Conservation (phyloP, 2,329 filamentous ascomycete genomes). For the Colletotrichum lentis region DNA sequence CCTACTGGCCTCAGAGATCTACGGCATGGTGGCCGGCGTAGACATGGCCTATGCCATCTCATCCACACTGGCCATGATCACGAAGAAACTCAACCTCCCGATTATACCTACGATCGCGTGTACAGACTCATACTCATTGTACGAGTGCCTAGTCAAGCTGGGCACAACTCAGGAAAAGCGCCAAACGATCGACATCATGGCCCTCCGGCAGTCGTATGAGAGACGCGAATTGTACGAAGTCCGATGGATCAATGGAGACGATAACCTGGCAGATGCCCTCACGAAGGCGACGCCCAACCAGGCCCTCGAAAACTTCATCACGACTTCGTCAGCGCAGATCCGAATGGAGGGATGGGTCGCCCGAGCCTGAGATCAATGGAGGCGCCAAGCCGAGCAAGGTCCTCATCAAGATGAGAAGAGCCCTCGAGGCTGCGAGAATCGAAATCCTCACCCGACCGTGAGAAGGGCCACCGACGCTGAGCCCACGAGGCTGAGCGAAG, state of each 20-base stretch:
- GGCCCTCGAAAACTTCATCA: neutral
- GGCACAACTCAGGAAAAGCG: constrained; percentile 38
- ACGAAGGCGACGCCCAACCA: neutral
- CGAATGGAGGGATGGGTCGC: neutral
- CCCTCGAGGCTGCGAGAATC: too few relatives aligned
- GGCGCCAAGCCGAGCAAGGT: too few relatives aligned
- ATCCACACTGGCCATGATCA: neutral
- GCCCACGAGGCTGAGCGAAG: too few relatives aligned
- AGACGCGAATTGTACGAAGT: constrained; percentile 33
- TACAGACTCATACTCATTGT: constrained; percentile 38
- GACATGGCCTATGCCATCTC: neutral
- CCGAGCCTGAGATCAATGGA: neutral
- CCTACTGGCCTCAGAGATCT: neutral
- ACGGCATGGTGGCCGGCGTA: too few relatives aligned
- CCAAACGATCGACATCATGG: constrained; percentile 40
- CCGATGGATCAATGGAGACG: constrained; percentile 20
- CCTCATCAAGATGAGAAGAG: too few relatives aligned
- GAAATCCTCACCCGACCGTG: too few relatives aligned
- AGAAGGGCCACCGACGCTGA: too few relatives aligned
- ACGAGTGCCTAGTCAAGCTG: constrained; percentile 37
- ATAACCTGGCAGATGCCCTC: neutral
- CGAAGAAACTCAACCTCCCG: neutral
- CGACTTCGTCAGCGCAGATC: neutral
- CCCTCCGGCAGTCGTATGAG: constrained; percentile 38
- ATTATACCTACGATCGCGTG: constrained; percentile 13